Conservation (phyloP, 2,329 filamentous ascomycete genomes). For the Pseudocercospora crystallina region DNA sequence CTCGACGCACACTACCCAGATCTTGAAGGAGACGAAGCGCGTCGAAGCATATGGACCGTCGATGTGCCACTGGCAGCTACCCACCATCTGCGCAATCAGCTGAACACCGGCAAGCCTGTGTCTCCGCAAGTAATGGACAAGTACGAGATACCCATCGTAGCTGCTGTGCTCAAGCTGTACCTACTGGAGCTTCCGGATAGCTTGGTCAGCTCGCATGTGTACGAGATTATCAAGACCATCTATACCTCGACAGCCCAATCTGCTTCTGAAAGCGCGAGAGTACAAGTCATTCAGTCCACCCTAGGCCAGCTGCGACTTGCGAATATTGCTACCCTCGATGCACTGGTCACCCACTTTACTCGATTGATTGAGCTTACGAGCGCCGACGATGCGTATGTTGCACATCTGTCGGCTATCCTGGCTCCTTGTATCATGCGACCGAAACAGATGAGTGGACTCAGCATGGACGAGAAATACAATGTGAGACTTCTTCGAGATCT, state of each 20-base stretch:
- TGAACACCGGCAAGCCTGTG: conserved; percentile 86
- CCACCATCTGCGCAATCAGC: conserved; percentile 75
- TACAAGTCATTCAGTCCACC: conserved; percentile 92
- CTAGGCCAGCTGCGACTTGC: conserved; percentile 90
- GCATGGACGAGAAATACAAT: conserved; percentile 91
- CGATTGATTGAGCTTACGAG: conserved; percentile 95
- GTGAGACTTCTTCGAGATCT: conserved; percentile 89
- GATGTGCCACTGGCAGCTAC: conserved; percentile 84
- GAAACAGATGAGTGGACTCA: conserved; percentile 81
- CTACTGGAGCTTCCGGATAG: conserved; percentile 95
- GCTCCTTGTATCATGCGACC: conserved; percentile 87
- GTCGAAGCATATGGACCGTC: conserved; percentile 88
- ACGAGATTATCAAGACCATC: conserved; percentile 97
- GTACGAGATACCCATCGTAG: conserved; percentile 92
- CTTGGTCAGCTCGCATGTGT: conserved; percentile 96
- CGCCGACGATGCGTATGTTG: conserved; percentile 82
- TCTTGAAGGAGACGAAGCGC: conserved; percentile 90
- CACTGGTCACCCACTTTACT: conserved; percentile 97
- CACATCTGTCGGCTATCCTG: conserved; percentile 70
- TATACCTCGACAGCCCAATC: conserved; percentile 82
- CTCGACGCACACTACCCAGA: conserved; percentile 97
- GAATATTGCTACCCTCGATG: conserved; percentile 98
- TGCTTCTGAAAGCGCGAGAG: conserved; percentile 71
- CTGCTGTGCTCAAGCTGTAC: conserved; percentile 89
- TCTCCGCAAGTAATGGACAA: conserved; percentile 74